Base-by-base conservation (phyloP, 371 early-diverging fungal genomes). In the Apophysomyces ossiformis region DNA sequence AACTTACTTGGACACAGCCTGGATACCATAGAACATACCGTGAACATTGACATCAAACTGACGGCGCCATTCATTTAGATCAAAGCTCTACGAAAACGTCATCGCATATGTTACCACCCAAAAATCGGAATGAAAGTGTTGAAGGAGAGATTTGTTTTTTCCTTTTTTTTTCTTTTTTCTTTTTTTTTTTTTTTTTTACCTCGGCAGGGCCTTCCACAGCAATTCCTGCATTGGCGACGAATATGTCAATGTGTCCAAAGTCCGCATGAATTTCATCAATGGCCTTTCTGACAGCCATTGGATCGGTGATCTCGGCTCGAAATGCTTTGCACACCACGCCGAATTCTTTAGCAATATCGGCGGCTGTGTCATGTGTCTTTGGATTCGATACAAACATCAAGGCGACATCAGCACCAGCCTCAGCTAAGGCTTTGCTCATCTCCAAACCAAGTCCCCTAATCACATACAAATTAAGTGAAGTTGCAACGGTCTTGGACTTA, bases 141-240 rank as follows among this genome's bases (percentile, higher is more conserved):
- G 36, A 21, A 39, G 9, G 16, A n/a, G 60, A 37, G 15, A 32
- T 38, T 58, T n/a, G n/a, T n/a, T n/a, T n/a, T n/a, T n/a, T n/a
- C n/a, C n/a, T n/a, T n/a, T n/a, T n/a, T n/a, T n/a, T n/a, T n/a
- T n/a, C n/a, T n/a, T n/a, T n/a, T n/a, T n/a, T n/a, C n/a, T n/a
- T n/a, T n/a, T n/a, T n/a, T n/a, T n/a, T n/a, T n/a, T n/a, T n/a
- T n/a, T n/a, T n/a, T 43, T 57, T 59, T 68, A 79, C 79, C 69
- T 79, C 83, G 4, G 78, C 61, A 8, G 69, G 37, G 26, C 80
- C 81, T 37, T 72, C 72, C 32, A 63, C 64, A 26, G 74, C 74
- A 57, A 83, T 66, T 65, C 83, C 83, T 46, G 83, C 83, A 54
- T 83, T 83, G 57, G 80, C 83, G 38, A 83, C 78, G 58, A 83